Evolutionary conservation across 441 rosid species (phyloP).

Genomic region (Aleurites moluccanus): DNA sequence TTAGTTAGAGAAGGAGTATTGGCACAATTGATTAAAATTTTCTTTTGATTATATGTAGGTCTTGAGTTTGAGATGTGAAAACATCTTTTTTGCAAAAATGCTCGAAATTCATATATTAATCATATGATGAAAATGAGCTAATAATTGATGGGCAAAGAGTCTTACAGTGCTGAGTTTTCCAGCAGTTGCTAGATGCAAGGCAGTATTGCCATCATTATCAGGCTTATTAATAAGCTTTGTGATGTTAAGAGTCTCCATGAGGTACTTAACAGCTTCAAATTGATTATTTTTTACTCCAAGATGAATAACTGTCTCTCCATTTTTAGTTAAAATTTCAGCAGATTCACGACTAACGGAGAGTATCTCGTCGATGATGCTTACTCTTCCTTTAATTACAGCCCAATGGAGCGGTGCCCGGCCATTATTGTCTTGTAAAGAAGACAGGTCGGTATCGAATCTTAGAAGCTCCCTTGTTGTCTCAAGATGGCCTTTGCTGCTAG

Average conservation of each 20-base stretch:
- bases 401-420: slow-evolving; percentile 55
- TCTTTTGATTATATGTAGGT: too few relatives aligned
- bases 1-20: too few relatives aligned
- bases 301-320: slow-evolving; percentile 50
- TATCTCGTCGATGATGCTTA: slow-evolving; percentile 41
- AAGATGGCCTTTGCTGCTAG: slow-evolving; percentile 47
- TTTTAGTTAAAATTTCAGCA: slow-evolving; percentile 31
- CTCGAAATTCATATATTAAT: too few relatives aligned
- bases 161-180: slow-evolving; percentile 40
- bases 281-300: slow-evolving; percentile 46
- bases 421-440: slow-evolving; percentile 32
- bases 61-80: too few relatives aligned
- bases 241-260: slow-evolving; percentile 34
- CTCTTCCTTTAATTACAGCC: slow-evolving; percentile 47
- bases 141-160: neutral
- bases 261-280: slow-evolving; percentile 40
- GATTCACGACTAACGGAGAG: slow-evolving; percentile 36
- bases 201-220: slow-evolving; percentile 47
- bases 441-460: slow-evolving; percentile 35
- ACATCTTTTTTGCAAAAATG: too few relatives aligned
- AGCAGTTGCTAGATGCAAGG: slow-evolving; percentile 53
- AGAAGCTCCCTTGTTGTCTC: slow-evolving; percentile 44
- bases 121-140: too few relatives aligned
- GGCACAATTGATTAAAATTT: too few relatives aligned
- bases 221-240: slow-evolving; percentile 33